Percentiles rank a stretch among this genome's conserved stretches.
Conservation (phyloP, 2,329 filamentous ascomycete species). For the Aureobasidium sp. region DNA sequence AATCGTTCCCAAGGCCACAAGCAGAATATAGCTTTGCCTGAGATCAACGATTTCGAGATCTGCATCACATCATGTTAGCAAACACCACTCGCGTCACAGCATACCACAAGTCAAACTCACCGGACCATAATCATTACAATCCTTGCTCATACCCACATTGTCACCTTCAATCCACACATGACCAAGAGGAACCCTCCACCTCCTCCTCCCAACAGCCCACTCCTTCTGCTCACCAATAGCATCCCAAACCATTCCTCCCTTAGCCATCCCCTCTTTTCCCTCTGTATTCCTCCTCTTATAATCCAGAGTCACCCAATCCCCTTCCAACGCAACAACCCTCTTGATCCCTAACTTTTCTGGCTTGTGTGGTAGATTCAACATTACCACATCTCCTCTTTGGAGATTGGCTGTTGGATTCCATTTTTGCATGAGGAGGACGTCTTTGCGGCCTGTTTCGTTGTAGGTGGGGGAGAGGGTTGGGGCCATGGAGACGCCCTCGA, state of each 20-base stretch:
- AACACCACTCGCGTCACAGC: background rate
- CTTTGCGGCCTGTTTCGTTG: constrained; percentile 42
- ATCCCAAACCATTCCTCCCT: constrained; percentile 25
- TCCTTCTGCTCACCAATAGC: constrained; percentile 12
- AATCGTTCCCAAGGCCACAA: constrained; percentile 72
- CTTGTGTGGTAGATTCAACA: constrained; percentile 63
- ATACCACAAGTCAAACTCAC: constrained; percentile 31
- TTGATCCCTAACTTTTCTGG: constrained; percentile 81
- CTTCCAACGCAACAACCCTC: constrained; percentile 82
- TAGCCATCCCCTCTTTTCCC: constrained; percentile 31
- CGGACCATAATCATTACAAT: constrained; percentile 94
- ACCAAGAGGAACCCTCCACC: constrained; percentile 75
- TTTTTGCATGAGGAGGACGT: constrained; percentile 44
- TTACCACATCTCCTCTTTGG: constrained; percentile 49
- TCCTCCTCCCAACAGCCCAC: constrained; percentile 29
- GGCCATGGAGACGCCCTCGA: constrained; percentile 49
- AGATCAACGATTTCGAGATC: constrained; percentile 77
- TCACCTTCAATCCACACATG: constrained; percentile 98
- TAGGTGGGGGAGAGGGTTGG: constrained; percentile 50
- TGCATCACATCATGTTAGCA: constrained; percentile 13
- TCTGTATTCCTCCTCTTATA: constrained; percentile 42
- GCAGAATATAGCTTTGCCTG: constrained; percentile 77
- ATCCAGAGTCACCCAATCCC: constrained; percentile 76
- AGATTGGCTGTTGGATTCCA: constrained; percentile 31
- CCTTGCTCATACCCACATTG: constrained; percentile 74